Conservation (phyloP, 2,329 filamentous ascomycete genomes). For the Furcasterigmium furcatum region DNA sequence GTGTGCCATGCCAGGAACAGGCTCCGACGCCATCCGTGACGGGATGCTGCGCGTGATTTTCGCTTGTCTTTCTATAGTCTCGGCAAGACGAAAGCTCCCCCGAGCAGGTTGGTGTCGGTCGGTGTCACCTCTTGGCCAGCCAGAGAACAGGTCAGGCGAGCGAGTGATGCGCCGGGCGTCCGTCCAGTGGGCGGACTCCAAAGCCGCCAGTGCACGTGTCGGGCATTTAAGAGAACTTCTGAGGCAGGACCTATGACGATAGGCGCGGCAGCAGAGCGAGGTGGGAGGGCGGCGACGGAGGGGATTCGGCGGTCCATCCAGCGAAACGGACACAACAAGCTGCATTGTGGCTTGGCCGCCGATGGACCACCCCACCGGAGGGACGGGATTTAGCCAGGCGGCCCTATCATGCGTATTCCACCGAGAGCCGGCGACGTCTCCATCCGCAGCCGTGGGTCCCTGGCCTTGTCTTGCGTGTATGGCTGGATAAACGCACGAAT, state of each 20-base stretch:
- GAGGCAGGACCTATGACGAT: too few relatives aligned
- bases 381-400: background rate
- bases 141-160: background rate
- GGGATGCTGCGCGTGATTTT: too few relatives aligned
- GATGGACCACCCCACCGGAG: background rate
- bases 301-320: too few relatives aligned
- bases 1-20: too few relatives aligned
- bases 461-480: too few relatives aligned
- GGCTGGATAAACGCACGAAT: conserved; percentile 14
- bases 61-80: too few relatives aligned
- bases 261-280: background rate
- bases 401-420: background rate
- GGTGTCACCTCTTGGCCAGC: too few relatives aligned
- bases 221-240: background rate
- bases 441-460: background rate
- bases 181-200: conserved; percentile 1
- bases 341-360: background rate
- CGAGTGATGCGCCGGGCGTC: background rate
- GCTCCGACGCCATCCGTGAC: too few relatives aligned
- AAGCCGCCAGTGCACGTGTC: conserved; percentile 1
- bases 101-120: too few relatives aligned
- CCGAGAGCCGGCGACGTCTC: background rate
- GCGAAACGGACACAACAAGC: background rate
- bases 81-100: too few relatives aligned
- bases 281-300: background rate